phyloP scores from a whole-genome alignment of 2,329 filamentous ascomycete species.

The Botrytis cinerea region DNA sequence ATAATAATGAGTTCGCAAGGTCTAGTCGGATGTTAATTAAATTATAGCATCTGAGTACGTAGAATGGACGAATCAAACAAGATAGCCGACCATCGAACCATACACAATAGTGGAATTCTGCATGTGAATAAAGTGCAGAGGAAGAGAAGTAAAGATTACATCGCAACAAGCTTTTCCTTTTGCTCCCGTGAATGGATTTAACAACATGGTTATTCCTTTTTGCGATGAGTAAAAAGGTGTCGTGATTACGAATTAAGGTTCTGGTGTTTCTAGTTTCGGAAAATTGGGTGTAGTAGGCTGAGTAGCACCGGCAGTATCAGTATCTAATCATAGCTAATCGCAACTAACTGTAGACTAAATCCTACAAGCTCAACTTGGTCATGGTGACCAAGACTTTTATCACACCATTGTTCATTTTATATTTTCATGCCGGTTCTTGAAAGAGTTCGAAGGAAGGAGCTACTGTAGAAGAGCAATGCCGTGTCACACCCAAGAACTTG shows the following conservation, averaged over 20 bases:
- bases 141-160: neutral
- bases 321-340: neutral
- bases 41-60: neutral
- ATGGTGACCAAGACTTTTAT: neutral
- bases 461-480: slow-evolving; percentile 3
- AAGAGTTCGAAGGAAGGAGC: neutral
- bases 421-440: neutral
- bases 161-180: neutral
- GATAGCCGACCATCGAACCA: neutral
- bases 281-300: no score
- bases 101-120: slow-evolving; percentile 1
- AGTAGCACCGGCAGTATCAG: neutral
- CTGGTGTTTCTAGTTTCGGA: neutral
- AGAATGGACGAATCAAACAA: neutral
- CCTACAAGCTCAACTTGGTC: neutral
- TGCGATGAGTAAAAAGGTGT: neutral
- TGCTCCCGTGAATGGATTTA: neutral
- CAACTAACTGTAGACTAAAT: neutral
- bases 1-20: neutral
- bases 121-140: neutral
- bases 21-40: slow-evolving; percentile 6
- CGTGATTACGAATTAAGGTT: slow-evolving; percentile 2
- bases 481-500: neutral
- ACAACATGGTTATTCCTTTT: neutral
- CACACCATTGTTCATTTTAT: neutral